Conservation (phyloP, 768 basidiomycete species). For the Termitomyces bulborhizus region DNA sequence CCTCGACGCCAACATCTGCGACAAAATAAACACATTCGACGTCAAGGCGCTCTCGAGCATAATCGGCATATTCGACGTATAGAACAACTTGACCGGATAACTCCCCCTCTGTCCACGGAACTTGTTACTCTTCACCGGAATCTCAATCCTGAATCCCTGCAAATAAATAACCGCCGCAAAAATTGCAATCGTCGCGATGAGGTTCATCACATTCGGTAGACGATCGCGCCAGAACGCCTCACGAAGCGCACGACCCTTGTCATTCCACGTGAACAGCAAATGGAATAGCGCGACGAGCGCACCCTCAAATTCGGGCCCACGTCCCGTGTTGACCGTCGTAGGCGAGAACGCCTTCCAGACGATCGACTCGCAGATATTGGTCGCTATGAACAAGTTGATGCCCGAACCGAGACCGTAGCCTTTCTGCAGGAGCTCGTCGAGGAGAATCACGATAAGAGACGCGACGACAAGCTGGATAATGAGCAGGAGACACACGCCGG, state of each 20-base stretch:
- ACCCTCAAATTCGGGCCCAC: constrained; percentile 97
- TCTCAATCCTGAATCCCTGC: constrained; percentile 98
- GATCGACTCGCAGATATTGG: constrained; percentile 99
- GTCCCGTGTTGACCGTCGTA: constrained; percentile 95
- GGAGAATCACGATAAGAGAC: constrained; percentile 93
- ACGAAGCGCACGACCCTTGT: constrained; percentile 93
- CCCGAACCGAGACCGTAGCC: constrained; percentile 98
- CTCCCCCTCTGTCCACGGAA: constrained; percentile 94
- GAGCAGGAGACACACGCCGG: constrained; percentile 93
- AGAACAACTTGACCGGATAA: constrained; percentile 98
- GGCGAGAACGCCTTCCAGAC: constrained; percentile 99
- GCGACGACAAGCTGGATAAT: constrained; percentile 95
- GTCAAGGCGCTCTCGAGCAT: constrained; percentile 96
- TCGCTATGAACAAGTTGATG: constrained; percentile 98
- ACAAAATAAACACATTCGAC: constrained; percentile 91
- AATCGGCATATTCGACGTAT: constrained; percentile 99
- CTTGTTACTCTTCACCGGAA: constrained; percentile 94
- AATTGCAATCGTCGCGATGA: constrained; percentile 86
- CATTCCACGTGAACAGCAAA: constrained; percentile 95
- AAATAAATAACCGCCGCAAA: constrained; percentile 97
- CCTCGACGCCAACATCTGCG: constrained; percentile 88
- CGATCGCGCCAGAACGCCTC: constrained; percentile 99
- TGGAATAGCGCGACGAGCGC: constrained; percentile 97
- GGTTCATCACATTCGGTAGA: constrained; percentile 96
- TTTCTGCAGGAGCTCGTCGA: constrained; percentile 98